These are phyloP conservation scores for Gymnopus androsaceus DNA, from an alignment of 1,284 basidiomycete species.

Conservation along the genomic window DNA sequence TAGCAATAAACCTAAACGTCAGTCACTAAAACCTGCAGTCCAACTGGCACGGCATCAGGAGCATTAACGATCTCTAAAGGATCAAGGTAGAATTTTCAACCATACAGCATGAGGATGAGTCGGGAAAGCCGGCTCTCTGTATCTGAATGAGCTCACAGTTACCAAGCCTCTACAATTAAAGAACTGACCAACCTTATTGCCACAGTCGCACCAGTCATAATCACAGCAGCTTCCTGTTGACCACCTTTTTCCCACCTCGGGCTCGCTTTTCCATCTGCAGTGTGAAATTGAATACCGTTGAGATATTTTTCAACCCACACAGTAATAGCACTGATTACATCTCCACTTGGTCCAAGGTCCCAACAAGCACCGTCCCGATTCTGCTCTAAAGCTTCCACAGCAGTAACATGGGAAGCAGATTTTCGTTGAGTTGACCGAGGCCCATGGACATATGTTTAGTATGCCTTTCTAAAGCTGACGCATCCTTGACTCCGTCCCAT, in stretches of 20 bases:
- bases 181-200: background rate
- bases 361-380: background rate
- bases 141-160: background rate
- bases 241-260: constrained; percentile 1
- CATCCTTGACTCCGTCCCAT: background rate
- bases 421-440: background rate
- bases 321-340: background rate
- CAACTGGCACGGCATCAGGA: background rate
- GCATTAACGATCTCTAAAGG: background rate
- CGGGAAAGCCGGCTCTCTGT: background rate
- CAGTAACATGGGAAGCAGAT: background rate
- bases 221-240: background rate
- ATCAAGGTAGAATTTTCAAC: background rate
- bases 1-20: too few species aligned
- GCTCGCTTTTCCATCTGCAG: background rate
- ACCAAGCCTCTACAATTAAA: background rate
- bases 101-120: background rate
- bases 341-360: background rate
- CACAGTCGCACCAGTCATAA: background rate
- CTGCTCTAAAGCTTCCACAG: background rate
- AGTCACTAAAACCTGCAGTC: background rate
- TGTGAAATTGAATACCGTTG: background rate
- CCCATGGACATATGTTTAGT: background rate
- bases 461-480: background rate
- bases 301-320: background rate